Evolutionary conservation across 257 asterid genomes (phyloP), one percentile per base, ranked within the genome.

Genomic region (Scutellaria minor): DNA sequence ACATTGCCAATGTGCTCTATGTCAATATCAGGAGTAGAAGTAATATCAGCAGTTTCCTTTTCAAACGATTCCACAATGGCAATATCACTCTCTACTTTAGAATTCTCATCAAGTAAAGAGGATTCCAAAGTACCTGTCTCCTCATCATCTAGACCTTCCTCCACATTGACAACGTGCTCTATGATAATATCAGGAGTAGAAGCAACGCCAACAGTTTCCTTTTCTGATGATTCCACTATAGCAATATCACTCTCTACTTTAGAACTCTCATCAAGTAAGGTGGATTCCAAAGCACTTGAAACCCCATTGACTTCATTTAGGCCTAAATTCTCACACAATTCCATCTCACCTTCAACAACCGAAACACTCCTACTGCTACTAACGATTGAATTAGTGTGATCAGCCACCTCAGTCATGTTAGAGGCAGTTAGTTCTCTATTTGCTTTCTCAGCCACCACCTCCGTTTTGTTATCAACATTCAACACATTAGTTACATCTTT

Each of bases 381-480:
- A 47, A 52, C 68, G 22, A 70, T 46, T 42, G 84, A 69, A 64
- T 71, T 74, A 58, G 72, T 18, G 47, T 50, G 44, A 74, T 80
- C 81, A 71, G 41, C 60, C 22, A 35, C 76, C 70, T 69, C 81
- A 37, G 74, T 70, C 59, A 22, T 1, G 27, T 22, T 22, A 22
- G 13, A 65, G 47, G 59, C 67, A 44, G 22, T 27, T 5, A 48
- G 77, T 41, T 77, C 77, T 22, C 57, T 53, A 63, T 77, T 82
- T 24, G 65, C 53, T 58, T 64, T 77, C 65, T 78, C 58, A 11
- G 78, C 78, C 39, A 50, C 56, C 75, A 41, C 83, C 71, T 80
- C 77, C 31, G 59, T 64, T 78, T 76, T 86, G 27, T 40, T 24
- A 46, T 79, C 80, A 59, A 74, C 84, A 27, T 73, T 79, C 77